Conservation (phyloP, 1,139 yeast species). For the Pichia sp. region DNA sequence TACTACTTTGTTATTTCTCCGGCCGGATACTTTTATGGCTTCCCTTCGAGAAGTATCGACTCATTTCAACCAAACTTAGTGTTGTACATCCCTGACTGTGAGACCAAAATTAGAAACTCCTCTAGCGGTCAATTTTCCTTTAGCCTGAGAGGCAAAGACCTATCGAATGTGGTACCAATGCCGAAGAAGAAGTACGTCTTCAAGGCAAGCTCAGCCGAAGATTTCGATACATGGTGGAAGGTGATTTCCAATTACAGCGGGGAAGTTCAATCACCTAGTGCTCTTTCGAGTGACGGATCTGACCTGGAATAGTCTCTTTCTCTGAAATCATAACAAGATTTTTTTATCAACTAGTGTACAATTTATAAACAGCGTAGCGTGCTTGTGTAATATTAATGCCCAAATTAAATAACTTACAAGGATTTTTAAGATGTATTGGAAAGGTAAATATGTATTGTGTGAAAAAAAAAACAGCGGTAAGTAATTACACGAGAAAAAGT, state of each 20-base stretch:
- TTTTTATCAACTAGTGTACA: not conserved
- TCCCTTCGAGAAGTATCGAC: conserved; percentile 41
- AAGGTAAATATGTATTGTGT: conserved; percentile 2
- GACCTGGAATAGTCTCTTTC: not conserved
- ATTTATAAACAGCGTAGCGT: not conserved
- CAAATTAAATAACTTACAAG: not conserved
- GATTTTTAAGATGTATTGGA: not conserved
- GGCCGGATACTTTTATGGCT: conserved; percentile 42
- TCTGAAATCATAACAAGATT: not conserved
- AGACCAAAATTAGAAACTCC: conserved; percentile 32
- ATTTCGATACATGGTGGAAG: conserved; percentile 42
- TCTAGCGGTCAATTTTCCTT: conserved; percentile 39
- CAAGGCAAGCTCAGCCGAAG: conserved; percentile 42
- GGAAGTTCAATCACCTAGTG: not conserved
- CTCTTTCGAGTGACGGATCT: not conserved
- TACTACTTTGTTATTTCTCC: conserved; percentile 46
- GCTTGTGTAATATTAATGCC: not conserved
- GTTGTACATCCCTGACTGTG: conserved; percentile 44
- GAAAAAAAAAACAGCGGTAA: not conserved
- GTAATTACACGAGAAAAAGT: conserved; percentile 1
- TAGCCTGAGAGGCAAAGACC: conserved; percentile 42
- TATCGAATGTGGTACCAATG: conserved; percentile 28
- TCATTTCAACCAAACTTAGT: conserved; percentile 41
- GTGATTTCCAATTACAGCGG: conserved; percentile 24
- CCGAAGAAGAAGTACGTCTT: conserved; percentile 40